These are phyloP conservation scores for Suillus subalutaceus DNA, from an alignment of 768 basidiomycete genomes.

Conservation along the genomic window DNA sequence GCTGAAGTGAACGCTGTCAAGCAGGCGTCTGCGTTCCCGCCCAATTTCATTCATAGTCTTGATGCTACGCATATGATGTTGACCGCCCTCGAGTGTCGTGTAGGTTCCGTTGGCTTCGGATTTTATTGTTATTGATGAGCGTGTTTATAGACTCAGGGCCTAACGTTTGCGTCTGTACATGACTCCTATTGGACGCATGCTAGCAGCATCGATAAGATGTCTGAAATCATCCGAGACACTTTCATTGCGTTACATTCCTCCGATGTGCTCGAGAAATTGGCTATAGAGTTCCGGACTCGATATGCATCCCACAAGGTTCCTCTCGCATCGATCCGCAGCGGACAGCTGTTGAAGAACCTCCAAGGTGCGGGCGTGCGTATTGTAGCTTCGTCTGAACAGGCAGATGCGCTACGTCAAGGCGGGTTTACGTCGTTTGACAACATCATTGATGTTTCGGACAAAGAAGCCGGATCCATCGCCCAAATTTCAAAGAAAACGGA, in stretches of 20 bases:
- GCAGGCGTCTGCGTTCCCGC: constrained; percentile 97
- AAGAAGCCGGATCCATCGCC: constrained; percentile 35
- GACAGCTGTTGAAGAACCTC: constrained; percentile 43
- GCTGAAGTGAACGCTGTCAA: constrained; percentile 82
- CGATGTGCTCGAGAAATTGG: constrained; percentile 74
- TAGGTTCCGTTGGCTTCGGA: constrained; percentile 37
- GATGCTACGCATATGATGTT: constrained; percentile 99
- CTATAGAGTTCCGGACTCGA: constrained; percentile 77
- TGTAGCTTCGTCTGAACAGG: constrained; percentile 43
- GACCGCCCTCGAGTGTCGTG: constrained; percentile 87
- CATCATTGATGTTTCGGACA: constrained; percentile 44
- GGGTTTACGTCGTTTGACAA: constrained; percentile 29
- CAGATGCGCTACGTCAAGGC: constrained; percentile 25
- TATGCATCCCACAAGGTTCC: constrained; percentile 77
- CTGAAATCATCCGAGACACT: constrained; percentile 84
- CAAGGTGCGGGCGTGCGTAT: constrained; percentile 48
- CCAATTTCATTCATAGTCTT: constrained; percentile 96
- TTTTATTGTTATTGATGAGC: constrained; percentile 12
- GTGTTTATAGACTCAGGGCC: constrained; percentile 54
- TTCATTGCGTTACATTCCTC: constrained; percentile 93
- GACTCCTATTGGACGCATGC: constrained; percentile 99
- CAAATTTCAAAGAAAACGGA: constrained; percentile 7
- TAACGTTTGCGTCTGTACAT: constrained; percentile 95
- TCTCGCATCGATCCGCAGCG: constrained; percentile 46
- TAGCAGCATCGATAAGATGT: constrained; percentile 84